Conservation (phyloP, 2,329 filamentous ascomycete genomes). For the Sporothrix phasma region DNA sequence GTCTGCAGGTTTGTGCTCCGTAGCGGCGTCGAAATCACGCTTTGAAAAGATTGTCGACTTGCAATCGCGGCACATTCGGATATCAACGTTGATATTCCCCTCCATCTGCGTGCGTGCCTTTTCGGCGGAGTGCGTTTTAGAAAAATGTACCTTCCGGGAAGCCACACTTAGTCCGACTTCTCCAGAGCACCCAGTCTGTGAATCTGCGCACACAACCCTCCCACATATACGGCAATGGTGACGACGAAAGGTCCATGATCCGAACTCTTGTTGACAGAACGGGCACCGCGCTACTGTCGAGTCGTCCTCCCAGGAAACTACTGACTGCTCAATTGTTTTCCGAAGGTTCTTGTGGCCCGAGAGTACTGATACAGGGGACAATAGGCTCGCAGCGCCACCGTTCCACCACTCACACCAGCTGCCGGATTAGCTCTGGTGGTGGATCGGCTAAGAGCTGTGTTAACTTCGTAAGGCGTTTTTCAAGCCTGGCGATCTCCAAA, state of each 20-base stretch:
- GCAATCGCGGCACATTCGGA: slow-evolving; percentile 90
- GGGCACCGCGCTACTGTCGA: slow-evolving; percentile 69
- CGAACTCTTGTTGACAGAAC: slow-evolving; percentile 93
- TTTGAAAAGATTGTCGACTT: slow-evolving; percentile 52
- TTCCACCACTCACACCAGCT: neutral
- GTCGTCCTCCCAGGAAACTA: slow-evolving; percentile 95
- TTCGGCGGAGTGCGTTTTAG: slow-evolving; percentile 18
- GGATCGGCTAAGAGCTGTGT: slow-evolving; percentile 73
- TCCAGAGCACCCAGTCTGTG: slow-evolving; percentile 70
- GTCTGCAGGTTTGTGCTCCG: slow-evolving; percentile 59
- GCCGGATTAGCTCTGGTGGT: slow-evolving; percentile 28
- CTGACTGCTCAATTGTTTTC: slow-evolving; percentile 76
- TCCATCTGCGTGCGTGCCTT: slow-evolving; percentile 20
- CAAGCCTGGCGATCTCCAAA: slow-evolving; percentile 77
- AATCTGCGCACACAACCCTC: slow-evolving; percentile 83
- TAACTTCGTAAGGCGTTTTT: slow-evolving; percentile 84
- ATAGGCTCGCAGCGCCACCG: slow-evolving; percentile 32
- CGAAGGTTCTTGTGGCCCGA: slow-evolving; percentile 63
- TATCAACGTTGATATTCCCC: slow-evolving; percentile 58
- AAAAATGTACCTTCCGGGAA: slow-evolving; percentile 33
- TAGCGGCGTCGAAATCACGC: slow-evolving; percentile 65
- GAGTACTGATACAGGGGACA: slow-evolving; percentile 52
- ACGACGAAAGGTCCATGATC: slow-evolving; percentile 80
- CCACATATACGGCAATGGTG: slow-evolving; percentile 95
- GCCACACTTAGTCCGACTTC: slow-evolving; percentile 75